Percentiles rank a stretch among this genome's conserved stretches.
phyloP scores from a whole-genome alignment of 179 eudicot species.

The Kewa caespitosa region DNA sequence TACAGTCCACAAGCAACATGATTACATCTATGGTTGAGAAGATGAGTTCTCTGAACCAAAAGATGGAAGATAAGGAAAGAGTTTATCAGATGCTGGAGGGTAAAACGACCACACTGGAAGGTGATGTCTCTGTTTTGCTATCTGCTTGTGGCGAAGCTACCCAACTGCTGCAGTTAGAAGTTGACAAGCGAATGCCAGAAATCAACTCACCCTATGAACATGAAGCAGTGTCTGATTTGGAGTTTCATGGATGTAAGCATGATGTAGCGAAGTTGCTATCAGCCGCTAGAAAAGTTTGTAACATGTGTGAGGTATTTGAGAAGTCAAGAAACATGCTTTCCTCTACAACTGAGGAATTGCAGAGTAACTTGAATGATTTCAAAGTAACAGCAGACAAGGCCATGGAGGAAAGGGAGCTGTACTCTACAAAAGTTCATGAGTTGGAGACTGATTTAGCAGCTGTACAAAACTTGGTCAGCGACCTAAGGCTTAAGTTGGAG shows the following conservation, averaged over 20 bases:
- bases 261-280: slow-evolving; percentile 43
- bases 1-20: slow-evolving; percentile 46
- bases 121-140: slow-evolving; percentile 42
- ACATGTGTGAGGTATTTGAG: slow-evolving; percentile 42
- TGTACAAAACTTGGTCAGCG: slow-evolving; percentile 44
- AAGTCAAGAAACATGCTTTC: slow-evolving; percentile 34
- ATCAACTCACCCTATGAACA: slow-evolving; percentile 29
- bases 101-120: slow-evolving; percentile 43
- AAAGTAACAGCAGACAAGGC: slow-evolving; percentile 37
- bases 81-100: slow-evolving; percentile 42
- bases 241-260: slow-evolving; percentile 31
- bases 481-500: slow-evolving; percentile 51
- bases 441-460: slow-evolving; percentile 64
- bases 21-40: slow-evolving; percentile 35
- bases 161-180: slow-evolving; percentile 39
- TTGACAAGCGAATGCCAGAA: slow-evolving; percentile 28
- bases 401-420: slow-evolving; percentile 52
- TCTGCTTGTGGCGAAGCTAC: slow-evolving; percentile 67
- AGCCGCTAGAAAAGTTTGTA: slow-evolving; percentile 48
- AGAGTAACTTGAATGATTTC: slow-evolving; percentile 46
- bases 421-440: slow-evolving; percentile 40
- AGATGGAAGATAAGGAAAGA: slow-evolving; percentile 47
- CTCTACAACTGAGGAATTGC: slow-evolving; percentile 42
- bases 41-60: slow-evolving; percentile 39
- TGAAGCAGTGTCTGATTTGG: slow-evolving; percentile 27